Evolutionary conservation across 2,329 filamentous ascomycete genomes (phyloP), one percentile per base, ranked within the genome.

Genomic region (Thyridium curvatum): DNA sequence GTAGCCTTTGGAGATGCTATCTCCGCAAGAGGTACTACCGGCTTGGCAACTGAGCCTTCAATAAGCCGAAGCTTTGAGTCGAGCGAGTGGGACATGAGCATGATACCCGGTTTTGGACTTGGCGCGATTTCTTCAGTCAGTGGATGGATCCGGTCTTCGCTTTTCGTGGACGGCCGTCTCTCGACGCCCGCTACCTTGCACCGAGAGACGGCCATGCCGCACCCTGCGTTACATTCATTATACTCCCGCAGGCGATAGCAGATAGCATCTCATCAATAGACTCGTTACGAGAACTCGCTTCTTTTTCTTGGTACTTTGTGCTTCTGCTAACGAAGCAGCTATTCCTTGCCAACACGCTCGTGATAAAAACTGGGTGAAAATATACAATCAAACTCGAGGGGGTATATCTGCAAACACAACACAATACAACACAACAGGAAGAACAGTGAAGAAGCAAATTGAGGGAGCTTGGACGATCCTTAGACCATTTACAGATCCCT

Each of bases 401-500:
- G 33, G 33, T 34, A 34, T 34, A 34, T 34, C n/a, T 13, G 18
- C 14, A 34, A 13, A 18, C 14, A 34, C 12, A 34, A 15, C 33
- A 34, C 21, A 26, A 26, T n/a, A 26, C 10, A 26, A 26, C 21
- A 26, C 21, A 26, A 26, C n/a, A n/a, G n/a, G n/a, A n/a, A n/a
- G n/a, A n/a, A n/a, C n/a, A n/a, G 21, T 6, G 10, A 6, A 26
- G 21, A 26, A 26, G 6, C 33, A 34, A 12, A 18, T 18, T 12
- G 13, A 34, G 13, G 5, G 33, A 8, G 8, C 14, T 9, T 34
- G 17, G 14, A 32, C 30, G 6, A 5, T 32, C 30, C 6, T n/a
- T n/a, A n/a, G n/a, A n/a, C 21, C 10, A 6, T 26, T 31, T 29
- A 45, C 16, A 48, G 26, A 34, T 48, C 44, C 36, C 44, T 45